A percentile compares a stretch with the other conserved stretches of the same genome.
phyloP scores from a whole-genome alignment of 2,329 filamentous ascomycete genomes.

The Ceratocystis destructans region DNA sequence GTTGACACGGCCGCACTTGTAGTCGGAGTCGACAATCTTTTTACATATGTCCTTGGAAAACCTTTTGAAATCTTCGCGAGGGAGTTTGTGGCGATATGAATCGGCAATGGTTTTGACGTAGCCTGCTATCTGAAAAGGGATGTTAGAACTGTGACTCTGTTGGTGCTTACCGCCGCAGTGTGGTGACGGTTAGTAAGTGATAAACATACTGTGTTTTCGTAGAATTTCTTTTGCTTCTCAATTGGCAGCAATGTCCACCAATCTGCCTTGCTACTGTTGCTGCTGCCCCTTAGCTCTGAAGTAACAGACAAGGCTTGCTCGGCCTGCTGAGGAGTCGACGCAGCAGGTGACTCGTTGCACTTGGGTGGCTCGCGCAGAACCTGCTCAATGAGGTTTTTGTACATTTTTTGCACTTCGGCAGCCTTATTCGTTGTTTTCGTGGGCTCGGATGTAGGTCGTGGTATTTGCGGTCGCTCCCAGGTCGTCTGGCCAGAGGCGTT shows the following conservation, averaged over 20 bases:
- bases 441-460: constrained; percentile 40
- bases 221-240: constrained; percentile 90
- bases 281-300: constrained; percentile 43
- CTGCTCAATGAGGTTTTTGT: constrained; percentile 75
- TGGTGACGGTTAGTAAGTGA: background rate
- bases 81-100: constrained; percentile 75
- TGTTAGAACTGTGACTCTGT: background rate
- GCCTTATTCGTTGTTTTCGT: constrained; percentile 47
- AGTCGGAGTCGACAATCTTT: constrained; percentile 83
- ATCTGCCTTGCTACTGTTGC: constrained; percentile 32
- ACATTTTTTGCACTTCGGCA: constrained; percentile 50
- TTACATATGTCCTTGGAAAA: constrained; percentile 59
- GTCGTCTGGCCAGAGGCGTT: constrained; percentile 62
- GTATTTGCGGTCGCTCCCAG: constrained; percentile 63
- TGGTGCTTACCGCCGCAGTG: background rate
- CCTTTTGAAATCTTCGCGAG: constrained; percentile 59
- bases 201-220: constrained; percentile 72
- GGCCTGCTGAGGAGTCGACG: constrained; percentile 46
- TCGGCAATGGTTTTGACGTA: constrained; percentile 75
- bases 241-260: constrained; percentile 50
- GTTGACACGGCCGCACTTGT: constrained; percentile 73
- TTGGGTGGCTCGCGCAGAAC: constrained; percentile 54
- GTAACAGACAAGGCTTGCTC: constrained; percentile 34
- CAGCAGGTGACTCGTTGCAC: constrained; percentile 27
- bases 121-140: constrained; percentile 53